Conservation (phyloP, 1,284 basidiomycete species). For the Sporisorium reilianum region DNA sequence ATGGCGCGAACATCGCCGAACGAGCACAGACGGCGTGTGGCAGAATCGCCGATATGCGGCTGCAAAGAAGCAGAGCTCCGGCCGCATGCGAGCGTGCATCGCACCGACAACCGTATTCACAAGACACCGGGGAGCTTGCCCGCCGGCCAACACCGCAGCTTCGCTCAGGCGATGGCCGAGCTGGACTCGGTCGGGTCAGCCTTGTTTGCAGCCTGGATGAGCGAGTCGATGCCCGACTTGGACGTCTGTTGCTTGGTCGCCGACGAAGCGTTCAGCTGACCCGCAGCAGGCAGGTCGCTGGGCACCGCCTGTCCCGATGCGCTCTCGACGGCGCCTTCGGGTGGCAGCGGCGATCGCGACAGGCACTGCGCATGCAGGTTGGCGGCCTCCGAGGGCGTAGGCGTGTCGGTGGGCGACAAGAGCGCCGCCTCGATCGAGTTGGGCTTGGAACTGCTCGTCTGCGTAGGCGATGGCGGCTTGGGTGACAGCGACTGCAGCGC, state of each 20-base stretch:
- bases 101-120: neutral
- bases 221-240: slow-evolving; percentile 39
- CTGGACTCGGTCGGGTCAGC: slow-evolving; percentile 34
- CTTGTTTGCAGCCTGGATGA: slow-evolving; percentile 30
- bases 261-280: slow-evolving; percentile 43
- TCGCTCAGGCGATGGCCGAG: slow-evolving; percentile 34
- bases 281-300: slow-evolving; percentile 31
- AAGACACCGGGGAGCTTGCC: neutral
- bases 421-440: slow-evolving; percentile 40
- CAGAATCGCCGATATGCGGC: neutral
- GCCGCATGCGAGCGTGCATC: slow-evolving; percentile 18
- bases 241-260: slow-evolving; percentile 47
- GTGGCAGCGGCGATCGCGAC: slow-evolving; percentile 28
- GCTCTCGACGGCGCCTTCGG: slow-evolving; percentile 29
- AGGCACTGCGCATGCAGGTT: slow-evolving; percentile 21
- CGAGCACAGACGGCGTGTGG: neutral
- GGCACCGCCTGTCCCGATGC: slow-evolving; percentile 38
- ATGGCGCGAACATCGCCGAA: neutral
- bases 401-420: slow-evolving; percentile 36
- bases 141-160: neutral
- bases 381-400: slow-evolving; percentile 45
- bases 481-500: slow-evolving; percentile 9
- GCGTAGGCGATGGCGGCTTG: slow-evolving; percentile 15
- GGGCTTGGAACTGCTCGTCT: slow-evolving; percentile 18
- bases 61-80: neutral